These are phyloP conservation scores for Cryptosporidium viatorum DNA, from an alignment of 169 alveolate genomes.

Conservation along the genomic window DNA sequence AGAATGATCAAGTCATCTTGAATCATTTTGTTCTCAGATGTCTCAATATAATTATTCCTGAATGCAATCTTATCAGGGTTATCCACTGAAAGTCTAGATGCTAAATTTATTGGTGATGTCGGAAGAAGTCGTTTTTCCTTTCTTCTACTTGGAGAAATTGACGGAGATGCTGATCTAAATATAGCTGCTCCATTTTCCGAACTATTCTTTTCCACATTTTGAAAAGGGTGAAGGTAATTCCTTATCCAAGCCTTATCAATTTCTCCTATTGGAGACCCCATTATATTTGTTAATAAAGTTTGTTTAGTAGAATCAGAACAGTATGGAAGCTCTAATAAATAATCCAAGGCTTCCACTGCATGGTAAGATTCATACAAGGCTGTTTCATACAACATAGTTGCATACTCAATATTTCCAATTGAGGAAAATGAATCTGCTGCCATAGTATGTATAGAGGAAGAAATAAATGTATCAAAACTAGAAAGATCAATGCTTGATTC, in stretches of 20 bases:
- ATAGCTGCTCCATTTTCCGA: not conserved
- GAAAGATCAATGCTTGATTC: constrained; percentile 71
- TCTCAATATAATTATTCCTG: constrained; percentile 3
- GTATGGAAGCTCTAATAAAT: constrained; percentile 37
- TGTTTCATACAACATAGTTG: constrained; percentile 50
- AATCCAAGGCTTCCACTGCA: constrained; percentile 57
- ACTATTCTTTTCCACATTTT: not conserved
- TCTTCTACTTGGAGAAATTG: constrained; percentile 34
- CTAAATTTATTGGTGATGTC: constrained; percentile 52
- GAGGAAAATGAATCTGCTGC: constrained; percentile 70
- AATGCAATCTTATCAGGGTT: constrained; percentile 29
- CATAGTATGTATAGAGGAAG: constrained; percentile 65
- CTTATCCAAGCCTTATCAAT: constrained; percentile 45
- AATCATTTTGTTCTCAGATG: constrained; percentile 19
- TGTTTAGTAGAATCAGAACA: constrained; percentile 33
- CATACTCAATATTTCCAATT: constrained; percentile 54
- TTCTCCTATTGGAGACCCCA: constrained; percentile 51
- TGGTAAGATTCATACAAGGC: constrained; percentile 55
- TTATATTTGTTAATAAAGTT: constrained; percentile 15
- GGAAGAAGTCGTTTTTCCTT: constrained; percentile 56
- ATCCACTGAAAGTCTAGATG: constrained; percentile 32
- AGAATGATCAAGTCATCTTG: constrained; percentile 20
- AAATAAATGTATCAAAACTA: constrained; percentile 32
- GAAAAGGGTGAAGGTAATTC: constrained; percentile 32
- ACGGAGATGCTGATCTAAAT: constrained; percentile 44